A percentile compares a stretch with the other conserved stretches of the same genome.
phyloP scores from a whole-genome alignment of 805 yeast species.

The Nematodospora valgi region DNA sequence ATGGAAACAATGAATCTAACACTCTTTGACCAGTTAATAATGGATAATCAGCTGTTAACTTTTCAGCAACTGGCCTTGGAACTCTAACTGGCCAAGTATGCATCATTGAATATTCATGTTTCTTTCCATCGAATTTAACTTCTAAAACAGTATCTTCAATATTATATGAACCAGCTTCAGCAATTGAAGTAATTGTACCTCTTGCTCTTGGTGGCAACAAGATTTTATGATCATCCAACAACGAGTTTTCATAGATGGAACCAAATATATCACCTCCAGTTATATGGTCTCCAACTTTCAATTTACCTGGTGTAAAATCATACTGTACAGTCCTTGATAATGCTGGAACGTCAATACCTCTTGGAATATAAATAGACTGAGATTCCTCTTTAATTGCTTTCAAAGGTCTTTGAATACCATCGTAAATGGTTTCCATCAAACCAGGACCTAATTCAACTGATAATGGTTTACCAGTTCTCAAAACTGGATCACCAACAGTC shows the following conservation, averaged over 20 bases:
- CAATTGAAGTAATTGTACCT: constrained; percentile 91
- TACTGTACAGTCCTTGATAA: constrained; percentile 76
- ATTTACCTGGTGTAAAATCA: constrained; percentile 77
- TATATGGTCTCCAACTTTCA: constrained; percentile 94
- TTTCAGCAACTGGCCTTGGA: constrained; percentile 97
- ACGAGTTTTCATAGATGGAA: constrained; percentile 88
- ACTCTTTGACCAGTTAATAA: constrained; percentile 98
- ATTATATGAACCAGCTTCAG: constrained; percentile 85
- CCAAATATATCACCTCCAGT: constrained; percentile 98
- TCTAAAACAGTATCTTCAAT: constrained; percentile 89
- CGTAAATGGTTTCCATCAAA: constrained; percentile 97
- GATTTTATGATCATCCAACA: constrained; percentile 89
- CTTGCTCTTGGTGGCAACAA: constrained; percentile 97
- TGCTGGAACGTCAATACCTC: constrained; percentile 98
- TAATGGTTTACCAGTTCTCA: constrained; percentile 97
- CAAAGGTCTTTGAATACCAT: constrained; percentile 99
- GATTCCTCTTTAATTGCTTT: constrained; percentile 85
- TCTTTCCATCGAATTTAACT: constrained; percentile 91
- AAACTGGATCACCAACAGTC: constrained; percentile 98
- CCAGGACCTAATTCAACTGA: constrained; percentile 99
- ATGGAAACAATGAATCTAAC: constrained; percentile 93
- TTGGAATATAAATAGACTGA: constrained; percentile 93
- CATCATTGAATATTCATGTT: constrained; percentile 81
- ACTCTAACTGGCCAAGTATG: constrained; percentile 99
- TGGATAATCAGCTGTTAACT: constrained; percentile 90